Evolutionary conservation across 78 protist species (phyloP).

Genomic region (Chrysochromulina tobinii): DNA sequence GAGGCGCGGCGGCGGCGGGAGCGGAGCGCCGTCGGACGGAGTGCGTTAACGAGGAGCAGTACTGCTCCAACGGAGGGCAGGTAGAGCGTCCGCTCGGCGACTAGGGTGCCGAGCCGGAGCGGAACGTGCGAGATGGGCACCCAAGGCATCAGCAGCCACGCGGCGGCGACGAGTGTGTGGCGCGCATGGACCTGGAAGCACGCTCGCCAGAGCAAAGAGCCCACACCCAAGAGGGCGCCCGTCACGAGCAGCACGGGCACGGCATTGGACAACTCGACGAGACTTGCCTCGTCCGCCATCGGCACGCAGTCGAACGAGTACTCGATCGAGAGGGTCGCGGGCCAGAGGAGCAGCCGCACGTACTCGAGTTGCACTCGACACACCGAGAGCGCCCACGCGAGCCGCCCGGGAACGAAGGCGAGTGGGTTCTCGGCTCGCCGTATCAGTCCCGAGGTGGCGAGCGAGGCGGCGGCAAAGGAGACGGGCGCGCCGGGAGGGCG

Average conservation of each 20-base stretch:
- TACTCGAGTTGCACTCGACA: neutral
- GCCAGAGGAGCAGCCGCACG: neutral
- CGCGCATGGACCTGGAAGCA: neutral
- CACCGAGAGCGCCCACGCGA: neutral
- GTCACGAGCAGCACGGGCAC: neutral
- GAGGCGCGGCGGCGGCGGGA: neutral
- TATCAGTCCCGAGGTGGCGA: neutral
- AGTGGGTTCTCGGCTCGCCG: constrained; percentile 8
- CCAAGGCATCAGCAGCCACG: neutral
- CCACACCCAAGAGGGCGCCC: neutral
- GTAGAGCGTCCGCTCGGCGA: constrained; percentile 31
- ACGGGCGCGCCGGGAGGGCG: neutral
- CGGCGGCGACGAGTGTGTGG: neutral
- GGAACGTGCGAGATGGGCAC: constrained; percentile 4
- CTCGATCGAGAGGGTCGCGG: neutral
- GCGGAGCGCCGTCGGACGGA: neutral
- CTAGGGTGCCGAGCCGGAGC: constrained; percentile 15
- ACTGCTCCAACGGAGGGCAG: neutral
- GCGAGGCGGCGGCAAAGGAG: neutral
- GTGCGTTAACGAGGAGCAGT: neutral
- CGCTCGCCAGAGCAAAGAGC: neutral
- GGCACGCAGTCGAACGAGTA: constrained; percentile 21
- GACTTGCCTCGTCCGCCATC: neutral
- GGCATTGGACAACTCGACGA: neutral
- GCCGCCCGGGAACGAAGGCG: neutral